Percentiles rank a stretch among this genome's conserved stretches.
Conservation (phyloP, 75 land plant species). For the Sequoiadendron giganteum region DNA sequence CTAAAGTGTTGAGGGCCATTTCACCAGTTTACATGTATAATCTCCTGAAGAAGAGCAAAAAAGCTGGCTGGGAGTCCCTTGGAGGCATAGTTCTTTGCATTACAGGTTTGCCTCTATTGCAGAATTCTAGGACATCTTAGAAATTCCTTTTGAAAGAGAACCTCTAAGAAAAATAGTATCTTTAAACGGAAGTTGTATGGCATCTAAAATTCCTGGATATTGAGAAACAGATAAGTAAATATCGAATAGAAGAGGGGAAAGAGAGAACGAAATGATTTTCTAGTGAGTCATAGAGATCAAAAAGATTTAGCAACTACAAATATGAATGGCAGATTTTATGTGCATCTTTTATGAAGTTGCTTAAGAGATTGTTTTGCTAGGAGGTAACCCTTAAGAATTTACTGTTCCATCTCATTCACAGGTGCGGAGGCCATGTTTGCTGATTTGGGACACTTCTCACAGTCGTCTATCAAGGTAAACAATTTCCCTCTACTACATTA, state of each 20-base stretch:
- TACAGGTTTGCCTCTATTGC: slow-evolving; percentile 45
- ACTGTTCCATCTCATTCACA: slow-evolving; percentile 6
- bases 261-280: not conserved
- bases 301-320: not conserved
- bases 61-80: slow-evolving; percentile 72
- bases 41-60: slow-evolving; percentile 48
- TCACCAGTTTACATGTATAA: slow-evolving; percentile 70
- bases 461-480: slow-evolving; percentile 34
- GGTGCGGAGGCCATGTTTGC: slow-evolving; percentile 48
- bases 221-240: not conserved
- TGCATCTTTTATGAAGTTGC: not conserved
- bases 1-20: slow-evolving; percentile 46
- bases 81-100: slow-evolving; percentile 74
- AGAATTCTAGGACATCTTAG: not conserved
- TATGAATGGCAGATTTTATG: not conserved
- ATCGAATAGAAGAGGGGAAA: not conserved
- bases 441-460: slow-evolving; percentile 41
- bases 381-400: not conserved
- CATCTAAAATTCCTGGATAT: not conserved
- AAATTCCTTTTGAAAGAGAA: not conserved
- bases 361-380: not conserved
- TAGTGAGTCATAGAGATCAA: not conserved
- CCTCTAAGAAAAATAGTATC: not conserved
- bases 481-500: not conserved
- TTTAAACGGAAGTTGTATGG: not conserved